Evolutionary conservation across 495 filamentous ascomycete species (phyloP), one percentile per base, ranked within the genome.

Genomic region (Aspergillus carlsbadensis): DNA sequence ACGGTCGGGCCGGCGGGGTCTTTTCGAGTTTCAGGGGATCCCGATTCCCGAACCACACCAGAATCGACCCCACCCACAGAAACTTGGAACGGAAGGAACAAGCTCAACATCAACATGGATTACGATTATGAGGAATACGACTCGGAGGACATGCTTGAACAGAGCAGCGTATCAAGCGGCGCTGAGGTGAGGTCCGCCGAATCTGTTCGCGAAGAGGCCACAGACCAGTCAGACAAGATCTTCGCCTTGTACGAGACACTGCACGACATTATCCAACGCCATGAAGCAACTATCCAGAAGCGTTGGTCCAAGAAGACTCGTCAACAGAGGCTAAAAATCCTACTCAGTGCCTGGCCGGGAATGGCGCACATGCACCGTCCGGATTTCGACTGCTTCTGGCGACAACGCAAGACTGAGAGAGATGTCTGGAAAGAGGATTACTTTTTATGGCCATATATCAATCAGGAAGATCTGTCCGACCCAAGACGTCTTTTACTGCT

Each of bases 361-460:
- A 83, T 85, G 74, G 29, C 82, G 1, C 33, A 51, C 3, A 47
- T 41, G 0, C 81, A 84, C 61, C 77, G 78, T 21, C 79, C 81
- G 2, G 82, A 84, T 55, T 77, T 80, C 56, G 63, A 68, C 15
- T 75, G 72, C 5, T 74, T 79, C 18, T 49, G 56, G 5, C n/a
- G n/a, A n/a, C n/a, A n/a, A n/a, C n/a, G n/a, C n/a, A 68, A 61
- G 13, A 63, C 71, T 24, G 36, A 44, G 0, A 18, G 18, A 13
- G 34, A 22, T 26, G 65, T 60, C 2, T 21, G 62, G 31, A 60
- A 61, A 34, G 46, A 55, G 29, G 68, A 75, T 1, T 58, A 61
- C 6, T 83, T 69, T 31, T 46, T 81, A 31, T 82, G 76, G 70
- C 84, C 83, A 0, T 71, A 75, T 45, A 78, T 85, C 63, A 87